Percentiles rank a stretch among this genome's conserved stretches.
Evolutionary conservation across 2,329 filamentous ascomycete genomes (phyloP).

Genomic region (Penicillium sp.): DNA sequence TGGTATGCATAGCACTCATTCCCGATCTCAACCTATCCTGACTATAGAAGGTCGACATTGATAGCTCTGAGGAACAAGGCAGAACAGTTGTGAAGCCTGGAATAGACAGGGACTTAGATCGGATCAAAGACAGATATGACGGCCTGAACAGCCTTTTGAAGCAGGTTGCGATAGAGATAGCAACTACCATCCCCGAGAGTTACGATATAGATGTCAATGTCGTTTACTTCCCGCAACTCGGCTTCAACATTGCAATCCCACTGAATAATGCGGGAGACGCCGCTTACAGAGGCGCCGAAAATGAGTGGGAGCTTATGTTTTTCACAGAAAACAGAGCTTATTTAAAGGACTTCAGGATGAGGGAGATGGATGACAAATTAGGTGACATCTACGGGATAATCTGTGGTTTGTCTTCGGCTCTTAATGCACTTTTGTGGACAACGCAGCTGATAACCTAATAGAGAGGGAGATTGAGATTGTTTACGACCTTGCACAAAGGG

Average conservation of each 20-base stretch:
- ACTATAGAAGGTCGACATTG: constrained; percentile 70
- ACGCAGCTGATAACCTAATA: too few species aligned
- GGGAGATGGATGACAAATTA: constrained; percentile 66
- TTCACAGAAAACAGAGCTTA: constrained; percentile 61
- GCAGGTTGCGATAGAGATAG: constrained; percentile 58
- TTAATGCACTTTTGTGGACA: constrained; percentile 38
- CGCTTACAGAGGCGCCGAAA: constrained; percentile 56
- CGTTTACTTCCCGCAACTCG: constrained; percentile 82
- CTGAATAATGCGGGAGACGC: constrained; percentile 53
- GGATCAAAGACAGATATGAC: constrained; percentile 66
- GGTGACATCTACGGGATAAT: constrained; percentile 82
- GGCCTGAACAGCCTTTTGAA: constrained; percentile 67
- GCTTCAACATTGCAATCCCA: constrained; percentile 71
- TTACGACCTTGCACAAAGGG: constrained; percentile 61
- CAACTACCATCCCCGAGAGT: constrained; percentile 52
- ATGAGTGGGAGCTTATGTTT: constrained; percentile 71
- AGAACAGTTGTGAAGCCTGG: constrained; percentile 65
- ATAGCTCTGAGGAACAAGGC: constrained; percentile 60
- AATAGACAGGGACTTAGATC: constrained; percentile 65
- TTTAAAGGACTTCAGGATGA: constrained; percentile 79
- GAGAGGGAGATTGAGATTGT: constrained; percentile 85
- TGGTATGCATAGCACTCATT: constrained; percentile 34
- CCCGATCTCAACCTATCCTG: too few species aligned
- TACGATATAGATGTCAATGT: constrained; percentile 57
- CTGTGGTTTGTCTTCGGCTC: too few species aligned